Conservation (phyloP, 257 asterid species). For the Osmanthus fragrans region DNA sequence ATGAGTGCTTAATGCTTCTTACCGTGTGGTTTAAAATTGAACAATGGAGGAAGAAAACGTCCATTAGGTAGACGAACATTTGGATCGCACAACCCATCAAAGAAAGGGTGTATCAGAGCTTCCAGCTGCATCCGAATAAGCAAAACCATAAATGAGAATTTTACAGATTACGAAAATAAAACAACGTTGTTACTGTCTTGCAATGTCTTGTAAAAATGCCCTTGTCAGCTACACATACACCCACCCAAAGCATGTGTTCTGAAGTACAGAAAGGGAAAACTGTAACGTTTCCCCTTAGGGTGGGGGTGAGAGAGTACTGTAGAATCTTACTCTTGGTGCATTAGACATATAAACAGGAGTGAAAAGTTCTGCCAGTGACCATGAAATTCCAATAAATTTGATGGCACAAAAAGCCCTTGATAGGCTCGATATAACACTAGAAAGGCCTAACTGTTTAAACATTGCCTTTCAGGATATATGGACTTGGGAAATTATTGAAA, state of each 20-base stretch:
- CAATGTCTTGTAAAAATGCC: background rate
- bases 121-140: slow-evolving; percentile 50
- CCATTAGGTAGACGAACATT: slow-evolving; percentile 70
- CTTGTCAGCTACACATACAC: background rate
- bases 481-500: background rate
- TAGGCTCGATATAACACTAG: too few relatives aligned
- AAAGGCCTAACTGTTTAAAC: background rate
- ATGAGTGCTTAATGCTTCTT: slow-evolving; percentile 10
- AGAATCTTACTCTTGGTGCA: background rate
- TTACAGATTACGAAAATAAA: background rate
- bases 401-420: background rate
- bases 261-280: too few relatives aligned
- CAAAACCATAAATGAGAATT: slow-evolving; percentile 13
- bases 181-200: background rate
- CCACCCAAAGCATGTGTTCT: background rate
- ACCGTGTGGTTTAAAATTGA: slow-evolving; percentile 71
- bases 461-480: background rate
- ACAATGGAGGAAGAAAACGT: slow-evolving; percentile 62
- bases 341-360: background rate
- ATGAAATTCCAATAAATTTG: background rate
- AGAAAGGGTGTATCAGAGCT: slow-evolving; percentile 67
- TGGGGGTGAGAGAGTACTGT: background rate
- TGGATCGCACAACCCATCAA: slow-evolving; percentile 67
- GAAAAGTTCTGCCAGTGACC: background rate
- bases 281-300: background rate